These are phyloP conservation scores for Colletotrichum gigasporum DNA, from an alignment of 2,329 filamentous ascomycete genomes.

Conservation along the genomic window DNA sequence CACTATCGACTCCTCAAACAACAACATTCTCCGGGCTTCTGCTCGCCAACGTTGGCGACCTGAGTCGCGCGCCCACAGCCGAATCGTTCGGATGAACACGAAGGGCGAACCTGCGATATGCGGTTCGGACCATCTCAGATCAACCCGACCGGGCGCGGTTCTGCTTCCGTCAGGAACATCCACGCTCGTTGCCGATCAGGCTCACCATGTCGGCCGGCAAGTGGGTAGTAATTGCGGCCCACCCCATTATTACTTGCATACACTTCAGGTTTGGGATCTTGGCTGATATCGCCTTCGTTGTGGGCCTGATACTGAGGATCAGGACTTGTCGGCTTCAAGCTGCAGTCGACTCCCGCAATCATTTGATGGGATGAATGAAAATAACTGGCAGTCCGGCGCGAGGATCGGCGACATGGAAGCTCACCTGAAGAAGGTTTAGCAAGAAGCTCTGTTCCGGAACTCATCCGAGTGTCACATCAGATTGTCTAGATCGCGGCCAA, in stretches of 20 bases:
- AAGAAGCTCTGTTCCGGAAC: not conserved
- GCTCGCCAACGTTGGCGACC: not conserved
- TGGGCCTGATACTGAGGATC: too few relatives aligned
- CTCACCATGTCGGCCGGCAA: not conserved
- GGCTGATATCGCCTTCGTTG: too few relatives aligned
- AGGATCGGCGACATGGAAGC: too few relatives aligned
- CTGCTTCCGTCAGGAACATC: not conserved
- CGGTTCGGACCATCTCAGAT: not conserved
- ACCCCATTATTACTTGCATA: too few relatives aligned
- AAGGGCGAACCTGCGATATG: not conserved
- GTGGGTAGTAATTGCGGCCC: not conserved
- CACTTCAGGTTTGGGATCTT: too few relatives aligned
- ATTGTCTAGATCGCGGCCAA: not conserved
- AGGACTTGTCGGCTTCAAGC: too few relatives aligned
- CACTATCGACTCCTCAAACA: conserved; percentile 7
- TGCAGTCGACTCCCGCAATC: too few relatives aligned
- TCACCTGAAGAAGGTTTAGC: not conserved
- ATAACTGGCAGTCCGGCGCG: too few relatives aligned
- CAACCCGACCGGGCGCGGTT: not conserved
- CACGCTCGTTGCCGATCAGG: not conserved
- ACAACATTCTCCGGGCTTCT: not conserved
- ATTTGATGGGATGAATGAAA: too few relatives aligned
- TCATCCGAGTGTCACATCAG: not conserved
- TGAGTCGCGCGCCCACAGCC: not conserved
- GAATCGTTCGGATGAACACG: not conserved